These are phyloP conservation scores for Pythium monospermum DNA, from an alignment of 352 stramenopile genomes.

Conservation along the genomic window DNA sequence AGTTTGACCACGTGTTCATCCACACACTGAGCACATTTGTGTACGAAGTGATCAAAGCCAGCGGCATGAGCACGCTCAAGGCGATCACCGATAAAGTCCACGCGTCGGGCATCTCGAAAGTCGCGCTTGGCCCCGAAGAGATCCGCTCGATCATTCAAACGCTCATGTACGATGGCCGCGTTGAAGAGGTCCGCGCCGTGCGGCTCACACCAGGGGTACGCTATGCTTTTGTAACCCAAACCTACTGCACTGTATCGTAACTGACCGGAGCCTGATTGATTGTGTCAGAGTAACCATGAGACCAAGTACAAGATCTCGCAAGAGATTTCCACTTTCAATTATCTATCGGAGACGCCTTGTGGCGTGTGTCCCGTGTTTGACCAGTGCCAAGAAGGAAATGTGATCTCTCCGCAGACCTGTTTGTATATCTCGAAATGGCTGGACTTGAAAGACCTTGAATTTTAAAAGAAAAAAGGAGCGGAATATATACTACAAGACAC, in stretches of 20 bases:
- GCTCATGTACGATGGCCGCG: slow-evolving; percentile 89
- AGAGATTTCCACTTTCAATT: slow-evolving; percentile 85
- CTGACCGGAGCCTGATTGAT: neutral
- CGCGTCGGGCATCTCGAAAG: slow-evolving; percentile 87
- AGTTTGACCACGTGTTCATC: slow-evolving; percentile 99
- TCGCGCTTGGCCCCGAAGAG: slow-evolving; percentile 87
- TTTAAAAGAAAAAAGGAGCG: too few species aligned
- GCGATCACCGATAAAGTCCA: slow-evolving; percentile 88
- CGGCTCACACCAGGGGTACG: slow-evolving; percentile 71
- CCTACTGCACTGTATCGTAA: slow-evolving; percentile 5
- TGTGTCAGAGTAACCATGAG: slow-evolving; percentile 57
- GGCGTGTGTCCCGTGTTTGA: slow-evolving; percentile 88
- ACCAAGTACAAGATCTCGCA: slow-evolving; percentile 87
- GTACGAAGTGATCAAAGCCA: slow-evolving; percentile 86
- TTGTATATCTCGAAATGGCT: slow-evolving; percentile 91
- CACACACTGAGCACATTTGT: slow-evolving; percentile 95
- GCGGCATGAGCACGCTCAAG: slow-evolving; percentile 82
- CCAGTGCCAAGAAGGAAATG: slow-evolving; percentile 88
- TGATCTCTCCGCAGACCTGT: slow-evolving; percentile 89
- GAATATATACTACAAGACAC: too few species aligned
- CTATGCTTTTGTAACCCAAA: neutral
- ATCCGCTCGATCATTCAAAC: slow-evolving; percentile 91
- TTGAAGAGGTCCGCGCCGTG: slow-evolving; percentile 86
- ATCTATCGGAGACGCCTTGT: slow-evolving; percentile 86
- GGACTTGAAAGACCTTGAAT: slow-evolving; percentile 84